Base-by-base conservation (phyloP, 2,329 filamentous ascomycete genomes). In the Zasmidium angulare region DNA sequence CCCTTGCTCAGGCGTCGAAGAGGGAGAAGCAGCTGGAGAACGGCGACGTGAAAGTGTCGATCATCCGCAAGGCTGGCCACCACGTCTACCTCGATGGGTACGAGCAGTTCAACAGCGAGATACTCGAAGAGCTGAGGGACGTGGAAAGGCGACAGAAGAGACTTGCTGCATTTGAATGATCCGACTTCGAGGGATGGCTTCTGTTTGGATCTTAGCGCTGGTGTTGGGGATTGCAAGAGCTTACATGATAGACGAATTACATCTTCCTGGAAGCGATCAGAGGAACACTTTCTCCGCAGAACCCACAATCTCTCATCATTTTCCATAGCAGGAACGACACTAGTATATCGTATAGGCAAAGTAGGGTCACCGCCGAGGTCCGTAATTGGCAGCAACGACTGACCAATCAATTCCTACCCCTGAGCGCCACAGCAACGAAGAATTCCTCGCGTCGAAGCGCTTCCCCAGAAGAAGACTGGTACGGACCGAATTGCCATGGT, bases 21-120 rank as follows among this genome's bases (percentile, higher is more conserved):
- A 40, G 48, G 20, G 89, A 96, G 74, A 85, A 82, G 73, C 77
- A 79, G 59, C 78, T 77, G 2, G 93, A 97, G 71, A 89, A 90
- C 56, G 93, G 93, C 3, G 86, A 86, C 46, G 89, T 89, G 9
- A 95, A 90, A 76, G 93, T 98, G 0, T 75, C 93, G 3, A 81
- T 97, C 29, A 88, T 99, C 52, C 79, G 82, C 60, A 84, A 85
- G 48, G 87, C 88, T 0, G 88, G 88, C 0, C 88, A 91, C 73
- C 88, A 91, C 74, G 74, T 90, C 3, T 91, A 90, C 70, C 74
- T 91, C 1, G 88, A 91, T 69, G 86, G 85, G 1, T 84, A 81
- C 77, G 82, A 89, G 66, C 82, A 90, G 65, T 91, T 90, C 70
- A 90, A 91, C 68, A 74, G 80, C 29, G 78, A 88, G 22, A 83